Percentiles rank a stretch among this genome's conserved stretches.
Conservation (phyloP, 1,139 yeast genomes). For the Meyerozyma smithsonii region DNA sequence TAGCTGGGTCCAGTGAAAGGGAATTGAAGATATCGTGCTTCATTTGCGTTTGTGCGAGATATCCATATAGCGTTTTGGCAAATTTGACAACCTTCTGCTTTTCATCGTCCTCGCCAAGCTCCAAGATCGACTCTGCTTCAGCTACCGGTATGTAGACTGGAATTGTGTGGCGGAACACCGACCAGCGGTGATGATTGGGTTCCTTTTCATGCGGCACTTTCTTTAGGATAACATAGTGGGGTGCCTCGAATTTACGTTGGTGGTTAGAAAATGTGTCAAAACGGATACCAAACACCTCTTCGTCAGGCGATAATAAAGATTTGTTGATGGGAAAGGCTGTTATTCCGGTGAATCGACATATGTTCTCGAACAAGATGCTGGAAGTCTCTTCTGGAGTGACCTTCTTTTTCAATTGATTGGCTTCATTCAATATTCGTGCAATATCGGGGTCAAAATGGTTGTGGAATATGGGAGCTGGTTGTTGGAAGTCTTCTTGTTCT, state of each 20-base stretch:
- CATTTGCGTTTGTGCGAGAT: not conserved
- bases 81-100: not conserved
- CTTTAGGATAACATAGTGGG: slow-evolving; percentile 37
- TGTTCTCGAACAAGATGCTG: slow-evolving; percentile 33
- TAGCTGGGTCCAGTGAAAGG: not conserved
- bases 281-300: slow-evolving; percentile 30
- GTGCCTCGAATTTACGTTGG: slow-evolving; percentile 18
- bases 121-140: slow-evolving; percentile 5
- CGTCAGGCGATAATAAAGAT: slow-evolving; percentile 17
- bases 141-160: slow-evolving; percentile 26
- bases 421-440: slow-evolving; percentile 7
- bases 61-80: not conserved
- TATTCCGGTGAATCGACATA: slow-evolving; percentile 34
- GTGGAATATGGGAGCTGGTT: not conserved
- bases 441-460: slow-evolving; percentile 2
- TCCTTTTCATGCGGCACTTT: slow-evolving; percentile 13
- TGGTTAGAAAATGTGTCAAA: slow-evolving; percentile 29
- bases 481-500: no score
- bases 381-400: slow-evolving; percentile 3
- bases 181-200: slow-evolving; percentile 19
- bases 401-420: not conserved
- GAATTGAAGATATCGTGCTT: slow-evolving; percentile 1
- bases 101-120: not conserved
- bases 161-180: slow-evolving; percentile 32
- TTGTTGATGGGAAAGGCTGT: slow-evolving; percentile 40